A percentile compares a stretch with the other conserved stretches of the same genome.
Evolutionary conservation across 495 filamentous ascomycete genomes (phyloP).

Genomic region (Apiosordaria backusii): DNA sequence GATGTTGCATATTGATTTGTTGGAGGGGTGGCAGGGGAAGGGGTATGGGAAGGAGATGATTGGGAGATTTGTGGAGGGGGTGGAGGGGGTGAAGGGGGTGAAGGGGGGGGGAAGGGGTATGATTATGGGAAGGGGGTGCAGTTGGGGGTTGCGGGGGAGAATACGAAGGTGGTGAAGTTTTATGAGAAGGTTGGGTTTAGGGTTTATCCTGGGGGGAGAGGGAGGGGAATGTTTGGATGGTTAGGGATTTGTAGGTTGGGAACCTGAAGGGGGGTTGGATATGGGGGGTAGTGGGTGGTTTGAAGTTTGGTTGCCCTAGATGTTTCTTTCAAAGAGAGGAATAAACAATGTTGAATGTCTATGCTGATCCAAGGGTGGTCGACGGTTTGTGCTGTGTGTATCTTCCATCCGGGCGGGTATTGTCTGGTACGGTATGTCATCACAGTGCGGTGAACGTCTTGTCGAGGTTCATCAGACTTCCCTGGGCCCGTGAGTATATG

Average conservation of each 20-base stretch:
- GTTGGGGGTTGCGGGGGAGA: slow-evolving; percentile 39
- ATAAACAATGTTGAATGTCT: too few species aligned
- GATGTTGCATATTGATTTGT: slow-evolving; percentile 44
- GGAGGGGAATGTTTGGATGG: slow-evolving; percentile 41
- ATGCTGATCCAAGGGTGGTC: too few species aligned
- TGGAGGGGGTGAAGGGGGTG: slow-evolving; percentile 29
- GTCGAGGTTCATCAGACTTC: too few species aligned
- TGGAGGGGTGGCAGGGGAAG: slow-evolving; percentile 32
- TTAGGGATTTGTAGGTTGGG: slow-evolving; percentile 37
- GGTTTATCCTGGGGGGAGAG: slow-evolving; percentile 32
- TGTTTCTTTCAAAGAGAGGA: too few species aligned
- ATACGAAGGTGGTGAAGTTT: slow-evolving; percentile 41
- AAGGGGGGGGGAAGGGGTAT: slow-evolving; percentile 11
- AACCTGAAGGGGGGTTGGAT: too few species aligned
- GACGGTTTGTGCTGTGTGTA: too few species aligned
- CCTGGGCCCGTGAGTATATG: too few species aligned
- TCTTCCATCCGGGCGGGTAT: too few species aligned
- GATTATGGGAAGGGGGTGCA: slow-evolving; percentile 35
- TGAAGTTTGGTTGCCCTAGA: too few species aligned
- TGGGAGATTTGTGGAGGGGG: slow-evolving; percentile 32
- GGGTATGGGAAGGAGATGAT: slow-evolving; percentile 41
- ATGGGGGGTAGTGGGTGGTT: neutral
- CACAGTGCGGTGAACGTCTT: too few species aligned
- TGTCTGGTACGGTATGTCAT: too few species aligned
- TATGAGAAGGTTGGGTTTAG: slow-evolving; percentile 43